Evolutionary conservation across 1,139 yeast genomes (phyloP), one percentile per base, ranked within the genome.

Genomic region (Geotrichum bryndzae): DNA sequence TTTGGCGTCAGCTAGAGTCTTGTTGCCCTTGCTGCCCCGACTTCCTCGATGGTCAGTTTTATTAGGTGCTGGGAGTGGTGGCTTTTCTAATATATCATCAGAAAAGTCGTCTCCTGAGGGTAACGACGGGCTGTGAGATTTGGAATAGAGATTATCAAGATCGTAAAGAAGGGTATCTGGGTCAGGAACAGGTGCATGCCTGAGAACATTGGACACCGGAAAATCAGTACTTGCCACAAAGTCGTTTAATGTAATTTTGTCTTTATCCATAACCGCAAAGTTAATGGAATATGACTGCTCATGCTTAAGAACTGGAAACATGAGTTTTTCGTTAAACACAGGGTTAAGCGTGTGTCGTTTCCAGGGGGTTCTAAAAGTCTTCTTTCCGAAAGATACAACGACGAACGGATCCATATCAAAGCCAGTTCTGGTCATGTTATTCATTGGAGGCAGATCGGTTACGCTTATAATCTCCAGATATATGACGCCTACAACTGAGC

Each of bases 351-450:
- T 87, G 71, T 92, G 98, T 35, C 90, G 83, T 68, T 86, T 83
- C 85, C 91, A 88, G 29, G 94, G 87, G 0, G 97, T 91, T 67
- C 96, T 82, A 73, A 85, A 92, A 0, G 95, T 90, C 66, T 88
- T 87, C 70, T 89, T 87, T 13, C 97, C 97, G 73, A 92, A 90
- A 0, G 97, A 86, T 0, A 90, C 86, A 22, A 92, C 94, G 5
- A 92, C 96, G 75, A 92, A 94, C 0, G 99, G 98, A 70, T 94
- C 99, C 96, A 94, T 90, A 72, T 91, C 97, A 70, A 87, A 94
- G 0, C 94, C 86, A 25, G 91, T 84, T 25, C 92, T 79, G 0
- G 87, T 76, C 64, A 76, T 67, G 55, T 75, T 73, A 50, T 66
- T 55, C 57, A 70, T 63, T 5, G 65, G 83, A 1, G 78, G 78